Percentiles rank a stretch among this genome's conserved stretches.
phyloP scores from a whole-genome alignment of 2,329 filamentous ascomycete genomes.

The Fulvia fulva region DNA sequence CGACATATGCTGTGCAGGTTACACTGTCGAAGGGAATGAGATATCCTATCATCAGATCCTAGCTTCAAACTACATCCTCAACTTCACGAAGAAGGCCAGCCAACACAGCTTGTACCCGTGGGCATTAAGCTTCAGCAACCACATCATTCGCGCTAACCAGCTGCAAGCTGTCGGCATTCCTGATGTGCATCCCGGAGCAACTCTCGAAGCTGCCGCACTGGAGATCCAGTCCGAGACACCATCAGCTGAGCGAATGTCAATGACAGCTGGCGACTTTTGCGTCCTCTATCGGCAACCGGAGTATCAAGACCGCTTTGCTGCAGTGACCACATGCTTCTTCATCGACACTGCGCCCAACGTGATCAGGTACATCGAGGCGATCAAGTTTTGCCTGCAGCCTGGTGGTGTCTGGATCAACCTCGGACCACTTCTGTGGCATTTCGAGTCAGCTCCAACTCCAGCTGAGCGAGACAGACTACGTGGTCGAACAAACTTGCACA shows the following conservation, averaged over 20 bases:
- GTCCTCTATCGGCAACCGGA: conserved; percentile 70
- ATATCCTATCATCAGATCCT: conserved; percentile 97
- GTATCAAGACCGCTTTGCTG: conserved; percentile 65
- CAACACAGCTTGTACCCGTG: conserved; percentile 79
- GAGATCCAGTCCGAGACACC: conserved; percentile 27
- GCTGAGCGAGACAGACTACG: conserved; percentile 46
- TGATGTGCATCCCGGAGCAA: conserved; percentile 56
- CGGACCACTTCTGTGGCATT: conserved; percentile 92
- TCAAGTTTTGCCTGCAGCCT: conserved; percentile 69
- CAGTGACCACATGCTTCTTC: conserved; percentile 88
- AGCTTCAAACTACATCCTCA: conserved; percentile 72
- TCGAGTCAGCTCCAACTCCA: conserved; percentile 64
- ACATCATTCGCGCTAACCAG: conserved; percentile 69
- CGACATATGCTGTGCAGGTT: conserved; percentile 73
- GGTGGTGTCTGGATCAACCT: conserved; percentile 85
- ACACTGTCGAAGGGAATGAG: conserved; percentile 78
- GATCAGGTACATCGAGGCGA: conserved; percentile 82
- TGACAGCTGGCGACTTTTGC: conserved; percentile 90
- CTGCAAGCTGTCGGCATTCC: conserved; percentile 70
- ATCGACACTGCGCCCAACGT: conserved; percentile 94
- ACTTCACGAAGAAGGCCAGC: conserved; percentile 56
- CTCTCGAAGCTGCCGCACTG: conserved; percentile 31
- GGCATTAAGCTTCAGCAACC: conserved; percentile 84
- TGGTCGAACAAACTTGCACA: neutral
- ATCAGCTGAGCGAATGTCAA: conserved; percentile 70